A percentile compares a stretch with the other conserved stretches of the same genome.
These are phyloP conservation scores for Plasmopara muralis DNA, from an alignment of 352 stramenopile genomes.

Conservation along the genomic window DNA sequence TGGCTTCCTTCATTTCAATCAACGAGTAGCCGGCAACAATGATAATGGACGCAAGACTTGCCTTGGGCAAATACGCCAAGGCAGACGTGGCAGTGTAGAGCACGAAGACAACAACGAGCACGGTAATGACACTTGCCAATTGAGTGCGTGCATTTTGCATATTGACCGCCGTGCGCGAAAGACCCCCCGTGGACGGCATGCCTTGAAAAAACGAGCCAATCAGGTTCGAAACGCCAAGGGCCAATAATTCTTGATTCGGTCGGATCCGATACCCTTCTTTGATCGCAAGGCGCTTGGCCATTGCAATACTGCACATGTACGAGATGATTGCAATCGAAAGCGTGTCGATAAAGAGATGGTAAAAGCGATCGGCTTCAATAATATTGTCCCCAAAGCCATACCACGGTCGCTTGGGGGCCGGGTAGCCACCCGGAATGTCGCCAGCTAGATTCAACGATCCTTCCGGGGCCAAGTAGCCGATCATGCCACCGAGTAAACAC, in stretches of 20 bases:
- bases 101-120: constrained; percentile 83
- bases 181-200: constrained; percentile 87
- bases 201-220: constrained; percentile 81
- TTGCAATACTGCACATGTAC: constrained; percentile 90
- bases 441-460: constrained; percentile 69
- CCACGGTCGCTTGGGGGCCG: constrained; percentile 45
- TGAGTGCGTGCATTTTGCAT: constrained; percentile 83
- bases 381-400: constrained; percentile 34
- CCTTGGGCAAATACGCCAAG: constrained; percentile 86
- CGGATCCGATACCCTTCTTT: constrained; percentile 78
- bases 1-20: constrained; percentile 83
- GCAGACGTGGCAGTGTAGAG: constrained; percentile 83
- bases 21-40: constrained; percentile 83
- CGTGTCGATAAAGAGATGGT: constrained; percentile 60
- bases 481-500: constrained; percentile 63
- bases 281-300: constrained; percentile 79
- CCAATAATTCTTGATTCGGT: constrained; percentile 86
- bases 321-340: constrained; percentile 84
- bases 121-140: constrained; percentile 85
- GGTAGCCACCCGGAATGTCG: constrained; percentile 59
- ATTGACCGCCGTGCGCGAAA: constrained; percentile 89
- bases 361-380: constrained; percentile 46
- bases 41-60: constrained; percentile 84
- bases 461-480: constrained; percentile 53
- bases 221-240: constrained; percentile 88